Conservation (phyloP, 2,329 filamentous ascomycete species). For the Nannizziopsis barbatae region DNA sequence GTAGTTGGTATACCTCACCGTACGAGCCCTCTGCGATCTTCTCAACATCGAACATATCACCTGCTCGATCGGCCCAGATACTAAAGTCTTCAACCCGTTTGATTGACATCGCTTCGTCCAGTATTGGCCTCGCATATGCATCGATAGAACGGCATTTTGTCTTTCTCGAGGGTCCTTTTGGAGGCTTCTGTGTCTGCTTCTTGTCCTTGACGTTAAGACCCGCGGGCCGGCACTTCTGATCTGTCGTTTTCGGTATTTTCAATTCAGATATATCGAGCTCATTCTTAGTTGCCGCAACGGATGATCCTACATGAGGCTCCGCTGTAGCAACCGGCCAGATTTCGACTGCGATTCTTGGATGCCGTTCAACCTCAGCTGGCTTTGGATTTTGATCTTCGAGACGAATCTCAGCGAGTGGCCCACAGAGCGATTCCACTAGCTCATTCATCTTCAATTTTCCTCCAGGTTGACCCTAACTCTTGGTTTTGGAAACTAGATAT, state of each 20-base stretch:
- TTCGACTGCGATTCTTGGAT: not conserved
- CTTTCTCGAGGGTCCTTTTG: not conserved
- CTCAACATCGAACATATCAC: constrained; percentile 36
- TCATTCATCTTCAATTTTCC: not conserved
- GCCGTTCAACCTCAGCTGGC: not conserved
- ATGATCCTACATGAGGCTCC: not conserved
- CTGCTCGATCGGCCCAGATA: constrained; percentile 31
- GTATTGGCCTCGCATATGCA: constrained; percentile 28
- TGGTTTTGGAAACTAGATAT: constrained; percentile 16
- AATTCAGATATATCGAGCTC: not conserved
- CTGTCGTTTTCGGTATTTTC: not conserved
- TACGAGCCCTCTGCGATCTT: constrained; percentile 58
- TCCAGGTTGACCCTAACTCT: not conserved
- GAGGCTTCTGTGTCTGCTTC: not conserved
- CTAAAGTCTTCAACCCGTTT: constrained; percentile 31
- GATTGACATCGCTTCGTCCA: constrained; percentile 29
- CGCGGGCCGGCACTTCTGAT: not conserved
- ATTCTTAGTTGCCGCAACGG: no score
- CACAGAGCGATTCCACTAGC: constrained; percentile 1
- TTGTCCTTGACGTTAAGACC: not conserved
- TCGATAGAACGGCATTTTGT: not conserved
- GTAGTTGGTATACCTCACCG: constrained; percentile 52
- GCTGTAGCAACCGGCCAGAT: not conserved
- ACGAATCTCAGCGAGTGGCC: not conserved
- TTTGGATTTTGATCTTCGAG: constrained; percentile 1